These are phyloP conservation scores for Alnus rubra DNA, from an alignment of 306 rosid genomes.

Conservation along the genomic window DNA sequence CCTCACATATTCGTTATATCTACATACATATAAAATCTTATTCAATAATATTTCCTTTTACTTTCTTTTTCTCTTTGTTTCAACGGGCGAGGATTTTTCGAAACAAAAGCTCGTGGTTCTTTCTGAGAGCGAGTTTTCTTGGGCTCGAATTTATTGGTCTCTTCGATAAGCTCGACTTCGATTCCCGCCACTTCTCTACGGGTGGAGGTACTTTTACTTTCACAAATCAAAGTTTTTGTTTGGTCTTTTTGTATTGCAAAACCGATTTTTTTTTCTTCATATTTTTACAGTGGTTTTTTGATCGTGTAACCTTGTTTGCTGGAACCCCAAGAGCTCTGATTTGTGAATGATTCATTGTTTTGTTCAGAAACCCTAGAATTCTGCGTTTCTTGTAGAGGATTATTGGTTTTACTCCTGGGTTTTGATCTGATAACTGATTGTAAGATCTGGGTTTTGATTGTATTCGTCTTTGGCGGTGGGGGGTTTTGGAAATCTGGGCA, in stretches of 20 bases:
- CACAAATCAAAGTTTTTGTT: constrained; percentile 6
- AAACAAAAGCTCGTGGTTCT: constrained; percentile 50
- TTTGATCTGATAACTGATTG: constrained; percentile 54
- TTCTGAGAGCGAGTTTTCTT: constrained; percentile 30
- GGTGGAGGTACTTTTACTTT: constrained; percentile 55
- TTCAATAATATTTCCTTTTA: constrained; percentile 12
- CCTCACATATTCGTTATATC: constrained; percentile 54
- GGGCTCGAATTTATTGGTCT: constrained; percentile 31
- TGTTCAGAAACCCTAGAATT: constrained; percentile 31
- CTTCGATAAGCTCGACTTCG: constrained; percentile 66
- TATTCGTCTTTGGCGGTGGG: constrained; percentile 27
- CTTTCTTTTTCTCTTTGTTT: constrained; percentile 48
- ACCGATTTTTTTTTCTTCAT: constrained; percentile 25
- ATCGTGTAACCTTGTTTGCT: constrained; percentile 37
- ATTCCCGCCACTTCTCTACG: constrained; percentile 75
- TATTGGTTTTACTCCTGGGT: constrained; percentile 24
- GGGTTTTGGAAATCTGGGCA: constrained; percentile 32
- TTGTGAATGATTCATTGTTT: constrained; percentile 20
- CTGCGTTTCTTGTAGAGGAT: constrained; percentile 15
- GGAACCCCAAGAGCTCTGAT: constrained; percentile 23
- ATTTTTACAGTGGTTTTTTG: constrained; percentile 19
- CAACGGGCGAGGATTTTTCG: constrained; percentile 99
- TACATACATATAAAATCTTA: constrained; percentile 16
- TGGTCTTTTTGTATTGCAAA: constrained; percentile 2
- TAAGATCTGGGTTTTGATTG: constrained; percentile 68